Base-by-base conservation (phyloP, 805 yeast species). In the Maudiozyma serrabonitensis region DNA sequence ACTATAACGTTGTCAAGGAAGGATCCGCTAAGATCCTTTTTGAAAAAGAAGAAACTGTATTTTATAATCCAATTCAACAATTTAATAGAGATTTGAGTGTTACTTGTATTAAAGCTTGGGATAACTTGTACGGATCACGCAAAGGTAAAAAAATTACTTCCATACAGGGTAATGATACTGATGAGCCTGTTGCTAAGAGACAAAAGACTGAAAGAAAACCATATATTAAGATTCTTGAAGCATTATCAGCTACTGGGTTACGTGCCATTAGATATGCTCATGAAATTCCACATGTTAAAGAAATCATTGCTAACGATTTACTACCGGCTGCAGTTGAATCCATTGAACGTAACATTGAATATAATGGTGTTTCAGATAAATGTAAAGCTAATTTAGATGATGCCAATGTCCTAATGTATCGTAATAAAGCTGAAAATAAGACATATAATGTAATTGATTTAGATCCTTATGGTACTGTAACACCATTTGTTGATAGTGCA, bases 381-480 rank as follows among this genome's bases (percentile, higher is more conserved):
- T 90, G 91, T 19, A 66, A 62, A 43, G 75, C 93, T 8, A 81
- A 85, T 56, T 78, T 79, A 56, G 96, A 93, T 32, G 98, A 93
- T 69, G 99, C 99, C n/a, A 88, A 85, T 55, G 79, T 78, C 40
- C 80, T 76, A 60, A 87, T 93, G 95, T 72, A 82, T 47, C 61
- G 69, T 51, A 63, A 69, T 59, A 54, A 68, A 68, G 59, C 61
- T 55, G 62, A 69, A 45, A 67, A 61, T 16, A 74, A 70, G 25
- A 71, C 72, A 47, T 89, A 84, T 68, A 95, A 93, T 62, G 86
- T 87, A 3, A 80, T 93, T 50, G 99, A 93, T 68, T 74, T 93
- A 46, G 99, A 93, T 67, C 99, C 99, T 0, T 93, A 93, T 63
- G 99, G 99, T 31, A 84, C 97, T 0, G 99, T 96, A 0, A 80